phyloP scores from a whole-genome alignment of 139 green algal species.

The Deuterostichococcus epilithicus region DNA sequence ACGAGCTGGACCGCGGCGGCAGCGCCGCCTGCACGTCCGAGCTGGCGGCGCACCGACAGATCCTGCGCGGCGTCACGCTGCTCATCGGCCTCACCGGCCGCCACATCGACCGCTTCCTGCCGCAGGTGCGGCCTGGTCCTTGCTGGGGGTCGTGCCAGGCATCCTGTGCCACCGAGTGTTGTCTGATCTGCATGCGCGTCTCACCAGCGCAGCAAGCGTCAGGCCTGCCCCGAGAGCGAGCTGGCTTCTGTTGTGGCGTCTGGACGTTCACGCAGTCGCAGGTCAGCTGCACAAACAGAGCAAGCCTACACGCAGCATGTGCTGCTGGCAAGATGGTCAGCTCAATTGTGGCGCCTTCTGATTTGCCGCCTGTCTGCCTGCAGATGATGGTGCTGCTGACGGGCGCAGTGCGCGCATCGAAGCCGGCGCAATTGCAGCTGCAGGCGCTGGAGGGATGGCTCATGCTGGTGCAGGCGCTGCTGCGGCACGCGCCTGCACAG shows the following conservation, averaged over 20 bases:
- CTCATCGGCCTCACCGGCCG: conserved; percentile 30
- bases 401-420: conserved; percentile 17
- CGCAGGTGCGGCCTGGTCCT: conserved; percentile 36
- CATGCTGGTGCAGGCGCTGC: conserved; percentile 41
- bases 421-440: conserved; percentile 32
- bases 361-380: neutral
- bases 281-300: neutral
- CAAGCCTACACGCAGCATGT: too few species aligned
- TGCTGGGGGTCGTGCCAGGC: too few species aligned
- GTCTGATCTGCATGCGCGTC: too few species aligned
- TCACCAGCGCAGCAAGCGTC: too few species aligned
- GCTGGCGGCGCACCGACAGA: conserved; percentile 5
- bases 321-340: too few species aligned
- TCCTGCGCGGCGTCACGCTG: conserved; percentile 39
- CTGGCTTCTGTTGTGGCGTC: too few species aligned
- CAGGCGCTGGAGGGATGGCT: conserved; percentile 47
- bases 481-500: conserved; percentile 32
- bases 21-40: neutral
- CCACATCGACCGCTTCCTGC: conserved; percentile 33
- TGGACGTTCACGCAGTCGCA: neutral
- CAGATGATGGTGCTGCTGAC: conserved; percentile 53
- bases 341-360: neutral
- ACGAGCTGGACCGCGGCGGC: conserved; percentile 27
- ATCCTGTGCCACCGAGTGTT: too few species aligned
- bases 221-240: too few species aligned